A percentile compares a stretch with the other conserved stretches of the same genome.
Conservation (phyloP, 2,329 filamentous ascomycete species). For the Aureobasidium sp. region DNA sequence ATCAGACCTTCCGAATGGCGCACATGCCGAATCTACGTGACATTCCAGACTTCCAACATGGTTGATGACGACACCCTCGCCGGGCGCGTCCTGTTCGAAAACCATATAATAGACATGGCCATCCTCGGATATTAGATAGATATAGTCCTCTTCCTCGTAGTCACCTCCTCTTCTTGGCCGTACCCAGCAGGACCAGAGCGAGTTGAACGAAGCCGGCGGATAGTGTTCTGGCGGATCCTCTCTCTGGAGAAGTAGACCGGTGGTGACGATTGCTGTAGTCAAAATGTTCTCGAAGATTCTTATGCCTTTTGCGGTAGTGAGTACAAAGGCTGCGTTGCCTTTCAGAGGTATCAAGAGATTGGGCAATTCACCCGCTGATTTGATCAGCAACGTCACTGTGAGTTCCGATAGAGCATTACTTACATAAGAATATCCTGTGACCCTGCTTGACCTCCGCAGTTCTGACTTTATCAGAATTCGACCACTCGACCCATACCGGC, state of each 20-base stretch:
- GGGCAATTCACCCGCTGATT: constrained; percentile 9
- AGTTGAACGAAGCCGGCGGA: neutral
- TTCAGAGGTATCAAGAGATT: constrained; percentile 15
- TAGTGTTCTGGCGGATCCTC: neutral
- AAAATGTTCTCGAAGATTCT: constrained; percentile 11
- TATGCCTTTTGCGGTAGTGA: neutral
- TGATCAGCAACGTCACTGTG: neutral
- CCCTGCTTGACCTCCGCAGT: neutral
- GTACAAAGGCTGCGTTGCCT: constrained; percentile 12
- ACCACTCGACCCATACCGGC: constrained; percentile 25
- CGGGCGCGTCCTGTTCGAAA: constrained; percentile 48
- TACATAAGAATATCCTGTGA: constrained; percentile 1
- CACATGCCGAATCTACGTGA: constrained; percentile 74
- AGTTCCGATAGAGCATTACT: neutral
- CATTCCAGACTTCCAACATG: constrained; percentile 58
- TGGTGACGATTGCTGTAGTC: neutral
- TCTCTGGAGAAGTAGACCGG: neutral
- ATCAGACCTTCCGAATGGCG: constrained; percentile 55
- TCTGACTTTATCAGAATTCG: constrained; percentile 5
- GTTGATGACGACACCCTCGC: constrained; percentile 41
- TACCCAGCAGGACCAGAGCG: constrained; percentile 71
- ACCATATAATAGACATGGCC: constrained; percentile 68
- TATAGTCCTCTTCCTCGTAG: constrained; percentile 59
- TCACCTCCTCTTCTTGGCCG: constrained; percentile 62
- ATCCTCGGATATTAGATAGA: constrained; percentile 85